Conservation (phyloP, 192 early-diverging fungal species). For the Spizellomyces punctatus region DNA sequence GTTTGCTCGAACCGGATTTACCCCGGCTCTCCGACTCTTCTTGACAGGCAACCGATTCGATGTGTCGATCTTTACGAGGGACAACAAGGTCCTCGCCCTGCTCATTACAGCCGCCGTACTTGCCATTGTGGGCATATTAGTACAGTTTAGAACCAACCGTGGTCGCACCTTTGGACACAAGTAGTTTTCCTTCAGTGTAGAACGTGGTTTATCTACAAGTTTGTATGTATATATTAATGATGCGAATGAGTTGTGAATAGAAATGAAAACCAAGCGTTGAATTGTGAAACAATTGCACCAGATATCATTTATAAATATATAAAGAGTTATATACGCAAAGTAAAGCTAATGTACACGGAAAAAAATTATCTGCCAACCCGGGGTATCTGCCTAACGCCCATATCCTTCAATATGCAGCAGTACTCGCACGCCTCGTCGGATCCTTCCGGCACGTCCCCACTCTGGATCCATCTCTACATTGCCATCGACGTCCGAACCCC, state of each 20-base stretch:
- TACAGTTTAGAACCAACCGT: slow-evolving; percentile 21
- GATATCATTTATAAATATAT: no score
- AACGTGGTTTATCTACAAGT: no score
- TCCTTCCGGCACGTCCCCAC: no score
- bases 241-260: no score
- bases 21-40: slow-evolving; percentile 6
- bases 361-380: background rate
- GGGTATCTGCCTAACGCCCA: slow-evolving; percentile 3
- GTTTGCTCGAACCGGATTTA: slow-evolving; percentile 34
- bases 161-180: slow-evolving; percentile 1
- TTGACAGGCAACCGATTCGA: background rate
- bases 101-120: slow-evolving; percentile 18
- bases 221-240: no score
- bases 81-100: slow-evolving; percentile 5
- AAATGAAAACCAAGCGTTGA: no score
- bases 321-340: no score
- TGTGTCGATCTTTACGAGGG: background rate
- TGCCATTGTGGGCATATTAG: slow-evolving; percentile 30
- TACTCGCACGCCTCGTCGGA: background rate
- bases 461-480: background rate
- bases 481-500: background rate
- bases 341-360: no score
- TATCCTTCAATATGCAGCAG: slow-evolving; percentile 10
- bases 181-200: background rate
- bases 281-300: no score